Conservation (phyloP, 2,329 filamentous ascomycete genomes). For the Neopestalotiopsis sp. region DNA sequence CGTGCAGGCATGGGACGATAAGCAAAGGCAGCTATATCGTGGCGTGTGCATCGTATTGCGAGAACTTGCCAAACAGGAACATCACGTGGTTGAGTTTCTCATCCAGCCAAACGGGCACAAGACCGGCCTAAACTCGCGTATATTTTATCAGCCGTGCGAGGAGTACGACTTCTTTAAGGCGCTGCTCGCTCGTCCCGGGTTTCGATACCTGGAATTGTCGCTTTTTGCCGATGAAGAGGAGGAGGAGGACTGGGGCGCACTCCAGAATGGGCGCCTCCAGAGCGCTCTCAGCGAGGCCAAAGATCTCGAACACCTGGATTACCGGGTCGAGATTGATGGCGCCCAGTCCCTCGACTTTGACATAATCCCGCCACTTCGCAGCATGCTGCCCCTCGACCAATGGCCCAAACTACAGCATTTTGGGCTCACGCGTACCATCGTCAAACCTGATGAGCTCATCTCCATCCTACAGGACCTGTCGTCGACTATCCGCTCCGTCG, state of each 20-base stretch:
- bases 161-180: background rate
- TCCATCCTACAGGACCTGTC: background rate
- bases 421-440: background rate
- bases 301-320: too few relatives aligned
- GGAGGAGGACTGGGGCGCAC: background rate
- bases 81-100: background rate
- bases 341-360: too few relatives aligned
- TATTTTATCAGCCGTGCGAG: background rate
- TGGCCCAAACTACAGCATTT: background rate
- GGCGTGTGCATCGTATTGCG: background rate
- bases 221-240: background rate
- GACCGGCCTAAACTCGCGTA: background rate
- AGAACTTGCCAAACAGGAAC: background rate
- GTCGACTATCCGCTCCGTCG: background rate
- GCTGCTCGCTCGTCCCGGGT: background rate
- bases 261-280: background rate
- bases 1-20: background rate
- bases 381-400: background rate
- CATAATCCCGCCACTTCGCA: background rate
- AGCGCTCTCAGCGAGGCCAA: background rate
- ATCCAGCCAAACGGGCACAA: background rate
- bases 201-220: background rate
- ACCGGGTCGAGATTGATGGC: too few relatives aligned
- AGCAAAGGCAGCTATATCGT: background rate
- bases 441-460: background rate